Evolutionary conservation across 768 basidiomycete genomes (phyloP).

Genomic region (Saitozyma podzolica): DNA sequence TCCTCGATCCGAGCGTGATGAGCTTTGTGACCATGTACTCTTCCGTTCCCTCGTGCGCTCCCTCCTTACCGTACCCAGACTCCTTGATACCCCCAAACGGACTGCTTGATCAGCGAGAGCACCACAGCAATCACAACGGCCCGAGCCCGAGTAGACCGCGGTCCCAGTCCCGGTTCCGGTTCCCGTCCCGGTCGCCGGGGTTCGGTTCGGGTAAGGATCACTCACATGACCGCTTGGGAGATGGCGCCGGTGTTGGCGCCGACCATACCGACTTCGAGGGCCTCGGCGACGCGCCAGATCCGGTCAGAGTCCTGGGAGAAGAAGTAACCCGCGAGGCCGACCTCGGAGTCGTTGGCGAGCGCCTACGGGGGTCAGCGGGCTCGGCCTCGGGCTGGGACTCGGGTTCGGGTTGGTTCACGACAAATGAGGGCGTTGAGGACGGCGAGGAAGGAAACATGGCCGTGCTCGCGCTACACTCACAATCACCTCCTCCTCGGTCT

Average conservation of each 20-base stretch:
- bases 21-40: constrained; percentile 59
- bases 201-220: constrained; percentile 1
- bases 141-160: no score
- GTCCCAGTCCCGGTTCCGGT: no score
- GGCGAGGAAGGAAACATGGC: neutral
- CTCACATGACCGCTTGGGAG: constrained; percentile 46
- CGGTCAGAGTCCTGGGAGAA: constrained; percentile 82
- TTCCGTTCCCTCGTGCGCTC: constrained; percentile 76
- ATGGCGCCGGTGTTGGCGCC: constrained; percentile 50
- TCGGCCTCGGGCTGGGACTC: no score
- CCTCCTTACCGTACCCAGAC: constrained; percentile 84
- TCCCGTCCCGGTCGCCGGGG: no score
- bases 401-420: constrained; percentile 34
- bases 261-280: constrained; percentile 86
- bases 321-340: constrained; percentile 93
- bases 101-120: constrained; percentile 10
- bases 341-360: constrained; percentile 76
- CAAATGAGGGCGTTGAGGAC: neutral
- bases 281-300: constrained; percentile 92
- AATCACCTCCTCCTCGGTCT: constrained; percentile 91
- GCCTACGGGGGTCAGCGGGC: no score
- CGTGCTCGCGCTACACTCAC: constrained; percentile 11
- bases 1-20: constrained; percentile 24
- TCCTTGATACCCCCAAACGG: constrained; percentile 57
- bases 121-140: neutral